phyloP scores from a whole-genome alignment of 306 rosid species.

The Luffa aegyptiaca region DNA sequence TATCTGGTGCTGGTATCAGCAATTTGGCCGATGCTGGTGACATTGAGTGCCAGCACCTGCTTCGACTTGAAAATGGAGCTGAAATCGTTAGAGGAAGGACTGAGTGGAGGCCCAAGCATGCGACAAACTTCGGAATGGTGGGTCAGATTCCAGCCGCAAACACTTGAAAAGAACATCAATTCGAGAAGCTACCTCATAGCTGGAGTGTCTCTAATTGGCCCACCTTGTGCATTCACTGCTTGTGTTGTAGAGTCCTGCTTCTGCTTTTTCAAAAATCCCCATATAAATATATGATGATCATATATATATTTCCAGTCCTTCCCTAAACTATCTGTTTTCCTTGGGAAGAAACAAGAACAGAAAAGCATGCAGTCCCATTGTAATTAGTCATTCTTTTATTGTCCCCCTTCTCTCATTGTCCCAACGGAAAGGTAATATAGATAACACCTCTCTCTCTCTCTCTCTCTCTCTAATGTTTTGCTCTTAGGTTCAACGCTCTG shows the following conservation, averaged over 20 bases:
- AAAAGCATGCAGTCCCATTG: not conserved
- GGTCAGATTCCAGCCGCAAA: conserved; percentile 50
- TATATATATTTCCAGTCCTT: not conserved
- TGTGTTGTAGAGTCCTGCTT: conserved; percentile 7
- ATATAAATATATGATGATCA: not conserved
- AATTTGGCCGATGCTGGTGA: conserved; percentile 39
- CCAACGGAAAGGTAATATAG: conserved; percentile 6
- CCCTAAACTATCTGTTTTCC: not conserved
- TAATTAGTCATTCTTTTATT: conserved; percentile 9
- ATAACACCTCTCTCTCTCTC: not conserved
- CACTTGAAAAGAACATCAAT: conserved; percentile 17
- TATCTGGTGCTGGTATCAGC: conserved; percentile 43
- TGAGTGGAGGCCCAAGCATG: conserved; percentile 76
- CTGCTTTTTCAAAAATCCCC: not conserved
- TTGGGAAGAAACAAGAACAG: not conserved
- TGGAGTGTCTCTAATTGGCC: not conserved
- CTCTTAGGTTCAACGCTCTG: not conserved
- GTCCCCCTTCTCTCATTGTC: not conserved
- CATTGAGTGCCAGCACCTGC: conserved; percentile 86
- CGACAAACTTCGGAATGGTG: conserved; percentile 30
- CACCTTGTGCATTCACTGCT: not conserved
- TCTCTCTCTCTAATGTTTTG: not conserved
- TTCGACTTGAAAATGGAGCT: conserved; percentile 71
- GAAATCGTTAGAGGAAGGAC: conserved; percentile 93
- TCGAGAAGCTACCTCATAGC: not conserved